Percentiles rank a stretch among this genome's conserved stretches.
Conservation (phyloP, 2,329 filamentous ascomycete species). For the Emericellopsis atlantica region DNA sequence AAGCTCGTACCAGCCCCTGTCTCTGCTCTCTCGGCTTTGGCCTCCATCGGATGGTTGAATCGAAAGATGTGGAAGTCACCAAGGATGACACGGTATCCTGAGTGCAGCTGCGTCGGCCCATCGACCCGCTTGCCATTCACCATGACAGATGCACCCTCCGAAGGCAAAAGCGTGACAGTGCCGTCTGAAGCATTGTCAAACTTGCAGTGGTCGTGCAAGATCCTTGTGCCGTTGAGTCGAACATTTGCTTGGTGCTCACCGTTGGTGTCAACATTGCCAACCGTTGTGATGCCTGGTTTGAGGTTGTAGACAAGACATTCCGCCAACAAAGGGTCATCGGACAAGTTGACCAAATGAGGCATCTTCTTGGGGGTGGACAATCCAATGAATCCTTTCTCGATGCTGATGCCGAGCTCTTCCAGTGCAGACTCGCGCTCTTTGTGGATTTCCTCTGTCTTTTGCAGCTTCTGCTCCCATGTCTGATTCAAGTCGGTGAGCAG, state of each 20-base stretch:
- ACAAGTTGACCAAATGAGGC: constrained; percentile 96
- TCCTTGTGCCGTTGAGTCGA: constrained; percentile 83
- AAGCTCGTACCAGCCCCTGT: constrained; percentile 64
- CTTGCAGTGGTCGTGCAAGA: constrained; percentile 81
- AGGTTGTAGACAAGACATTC: constrained; percentile 97
- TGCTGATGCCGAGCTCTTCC: constrained; percentile 95
- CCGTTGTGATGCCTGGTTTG: constrained; percentile 86
- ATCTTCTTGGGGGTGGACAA: constrained; percentile 97
- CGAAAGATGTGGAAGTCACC: constrained; percentile 98
- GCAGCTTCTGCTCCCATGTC: constrained; percentile 95
- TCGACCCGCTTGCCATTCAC: constrained; percentile 88
- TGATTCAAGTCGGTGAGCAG: constrained; percentile 92
- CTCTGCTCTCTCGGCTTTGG: constrained; percentile 80
- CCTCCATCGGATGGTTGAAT: constrained; percentile 96
- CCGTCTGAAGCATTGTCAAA: constrained; percentile 86
- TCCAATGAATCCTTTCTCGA: constrained; percentile 95
- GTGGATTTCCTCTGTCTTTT: constrained; percentile 93
- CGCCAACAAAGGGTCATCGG: constrained; percentile 83
- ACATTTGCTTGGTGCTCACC: constrained; percentile 70
- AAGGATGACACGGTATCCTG: constrained; percentile 87
- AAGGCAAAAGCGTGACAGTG: constrained; percentile 80
- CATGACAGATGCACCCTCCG: constrained; percentile 92
- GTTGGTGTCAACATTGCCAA: constrained; percentile 85
- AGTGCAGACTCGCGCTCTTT: constrained; percentile 91
- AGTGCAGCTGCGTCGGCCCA: constrained; percentile 74